A percentile compares a stretch with the other conserved stretches of the same genome.
These are phyloP conservation scores for Drechslerella dactyloides DNA, from an alignment of 2,329 filamentous ascomycete genomes.

Conservation along the genomic window DNA sequence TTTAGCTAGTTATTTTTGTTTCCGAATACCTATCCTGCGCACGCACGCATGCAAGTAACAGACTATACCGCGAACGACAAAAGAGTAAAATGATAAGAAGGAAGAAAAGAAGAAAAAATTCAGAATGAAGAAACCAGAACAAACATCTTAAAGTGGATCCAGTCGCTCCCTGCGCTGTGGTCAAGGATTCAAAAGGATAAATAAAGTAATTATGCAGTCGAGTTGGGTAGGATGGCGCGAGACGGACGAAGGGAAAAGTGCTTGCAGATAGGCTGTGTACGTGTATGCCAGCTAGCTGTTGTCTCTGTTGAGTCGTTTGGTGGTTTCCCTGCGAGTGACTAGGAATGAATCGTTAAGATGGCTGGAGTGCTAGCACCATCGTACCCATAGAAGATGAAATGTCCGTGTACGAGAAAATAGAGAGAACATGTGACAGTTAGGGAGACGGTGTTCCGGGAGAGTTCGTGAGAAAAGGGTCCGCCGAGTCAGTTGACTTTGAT, in stretches of 20 bases:
- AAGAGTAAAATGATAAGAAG: not conserved
- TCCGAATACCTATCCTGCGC: not conserved
- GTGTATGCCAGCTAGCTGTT: slow-evolving; percentile 8
- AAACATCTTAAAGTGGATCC: slow-evolving; percentile 6
- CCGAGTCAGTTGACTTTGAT: slow-evolving; percentile 1
- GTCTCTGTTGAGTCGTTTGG: not conserved
- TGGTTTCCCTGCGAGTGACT: not conserved
- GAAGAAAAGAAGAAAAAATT: not conserved
- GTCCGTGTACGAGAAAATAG: not conserved
- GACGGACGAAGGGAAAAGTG: slow-evolving; percentile 5
- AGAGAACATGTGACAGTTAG: slow-evolving; percentile 12
- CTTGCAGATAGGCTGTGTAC: slow-evolving; percentile 12
- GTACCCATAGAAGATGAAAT: slow-evolving; percentile 40
- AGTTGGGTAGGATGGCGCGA: slow-evolving; percentile 9
- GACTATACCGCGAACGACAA: not conserved
- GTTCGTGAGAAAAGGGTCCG: slow-evolving; percentile 12
- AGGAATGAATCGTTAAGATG: slow-evolving; percentile 30
- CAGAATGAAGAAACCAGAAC: not conserved
- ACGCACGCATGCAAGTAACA: slow-evolving; percentile 1
- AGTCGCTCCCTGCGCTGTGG: slow-evolving; percentile 47
- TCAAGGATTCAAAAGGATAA: slow-evolving; percentile 41
- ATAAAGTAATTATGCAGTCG: slow-evolving; percentile 5
- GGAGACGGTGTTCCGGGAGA: not conserved
- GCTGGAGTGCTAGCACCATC: slow-evolving; percentile 51
- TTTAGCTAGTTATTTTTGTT: no score